phyloP scores from a whole-genome alignment of 2,329 filamentous ascomycete genomes.

The Zymoseptoria tritici region DNA sequence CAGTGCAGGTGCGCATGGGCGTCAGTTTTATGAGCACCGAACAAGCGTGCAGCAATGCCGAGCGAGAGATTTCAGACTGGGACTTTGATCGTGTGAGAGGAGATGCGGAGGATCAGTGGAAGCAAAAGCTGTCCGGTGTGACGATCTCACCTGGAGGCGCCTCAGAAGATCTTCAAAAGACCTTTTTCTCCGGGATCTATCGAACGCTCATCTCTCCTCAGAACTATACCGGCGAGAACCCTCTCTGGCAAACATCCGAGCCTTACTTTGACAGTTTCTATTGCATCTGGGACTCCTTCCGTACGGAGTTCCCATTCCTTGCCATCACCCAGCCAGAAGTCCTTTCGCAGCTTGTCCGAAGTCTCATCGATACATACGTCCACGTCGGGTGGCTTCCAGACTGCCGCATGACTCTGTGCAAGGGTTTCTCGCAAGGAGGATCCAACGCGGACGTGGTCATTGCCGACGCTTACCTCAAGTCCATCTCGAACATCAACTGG shows the following conservation, averaged over 20 bases:
- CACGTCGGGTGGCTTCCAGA: constrained; percentile 65
- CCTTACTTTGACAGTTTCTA: constrained; percentile 67
- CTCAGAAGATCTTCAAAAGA: constrained; percentile 44
- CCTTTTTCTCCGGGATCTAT: constrained; percentile 58
- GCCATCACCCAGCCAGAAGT: constrained; percentile 55
- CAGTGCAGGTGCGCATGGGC: constrained; percentile 56
- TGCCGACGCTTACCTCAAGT: constrained; percentile 61
- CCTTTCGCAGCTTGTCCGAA: constrained; percentile 59
- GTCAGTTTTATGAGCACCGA: constrained; percentile 59
- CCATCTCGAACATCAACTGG: constrained; percentile 56
- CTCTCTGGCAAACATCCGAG: constrained; percentile 54
- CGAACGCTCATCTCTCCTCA: constrained; percentile 63
- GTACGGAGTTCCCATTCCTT: constrained; percentile 56
- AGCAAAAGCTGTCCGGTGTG: constrained; percentile 31
- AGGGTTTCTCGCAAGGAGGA: constrained; percentile 53
- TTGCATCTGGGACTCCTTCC: constrained; percentile 58
- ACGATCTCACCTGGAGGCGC: constrained; percentile 34
- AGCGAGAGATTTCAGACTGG: constrained; percentile 59
- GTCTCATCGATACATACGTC: constrained; percentile 59
- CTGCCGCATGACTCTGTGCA: constrained; percentile 62
- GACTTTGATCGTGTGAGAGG: constrained; percentile 49
- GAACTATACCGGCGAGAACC: constrained; percentile 64
- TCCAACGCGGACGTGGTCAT: constrained; percentile 51
- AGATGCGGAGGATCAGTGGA: constrained; percentile 33
- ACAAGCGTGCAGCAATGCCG: constrained; percentile 59